Conservation (phyloP, 805 yeast genomes). For the Ogataea salicorniae region DNA sequence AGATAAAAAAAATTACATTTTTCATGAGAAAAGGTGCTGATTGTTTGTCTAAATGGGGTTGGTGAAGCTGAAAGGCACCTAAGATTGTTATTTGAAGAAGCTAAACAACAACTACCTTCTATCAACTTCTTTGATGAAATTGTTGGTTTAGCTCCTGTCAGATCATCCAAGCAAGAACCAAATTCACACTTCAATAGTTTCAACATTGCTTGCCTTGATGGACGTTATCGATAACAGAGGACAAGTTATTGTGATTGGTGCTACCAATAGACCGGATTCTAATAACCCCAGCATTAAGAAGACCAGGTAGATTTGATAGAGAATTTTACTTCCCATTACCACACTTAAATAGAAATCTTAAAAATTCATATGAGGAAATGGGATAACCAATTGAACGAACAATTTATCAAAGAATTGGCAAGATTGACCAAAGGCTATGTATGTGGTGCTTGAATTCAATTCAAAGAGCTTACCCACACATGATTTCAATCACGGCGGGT, state of each 20-base stretch:
- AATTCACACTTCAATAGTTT: slow-evolving; percentile 95
- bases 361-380: slow-evolving; percentile 85
- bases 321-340: slow-evolving; percentile 96
- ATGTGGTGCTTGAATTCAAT: slow-evolving; percentile 96
- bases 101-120: slow-evolving; percentile 91
- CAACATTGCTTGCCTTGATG: slow-evolving; percentile 92
- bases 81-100: slow-evolving; percentile 88
- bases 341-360: slow-evolving; percentile 64
- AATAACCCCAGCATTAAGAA: slow-evolving; percentile 95
- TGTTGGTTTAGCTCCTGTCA: slow-evolving; percentile 96
- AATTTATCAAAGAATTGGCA: slow-evolving; percentile 64
- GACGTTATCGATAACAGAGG: slow-evolving; percentile 99
- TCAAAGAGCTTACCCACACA: slow-evolving; percentile 85
- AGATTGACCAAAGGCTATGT: slow-evolving; percentile 88
- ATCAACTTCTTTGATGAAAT: slow-evolving; percentile 97
- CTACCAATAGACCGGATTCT: slow-evolving; percentile 96
- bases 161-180: slow-evolving; percentile 98
- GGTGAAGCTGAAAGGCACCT: slow-evolving; percentile 98
- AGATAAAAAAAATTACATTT: slow-evolving; percentile 81
- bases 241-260: slow-evolving; percentile 96
- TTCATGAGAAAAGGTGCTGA: slow-evolving; percentile 99
- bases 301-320: slow-evolving; percentile 96
- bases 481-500: no score
- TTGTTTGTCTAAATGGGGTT: slow-evolving; percentile 94
- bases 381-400: slow-evolving; percentile 63